Conservation (phyloP, 441 rosid species). For the Populus tomentosa region DNA sequence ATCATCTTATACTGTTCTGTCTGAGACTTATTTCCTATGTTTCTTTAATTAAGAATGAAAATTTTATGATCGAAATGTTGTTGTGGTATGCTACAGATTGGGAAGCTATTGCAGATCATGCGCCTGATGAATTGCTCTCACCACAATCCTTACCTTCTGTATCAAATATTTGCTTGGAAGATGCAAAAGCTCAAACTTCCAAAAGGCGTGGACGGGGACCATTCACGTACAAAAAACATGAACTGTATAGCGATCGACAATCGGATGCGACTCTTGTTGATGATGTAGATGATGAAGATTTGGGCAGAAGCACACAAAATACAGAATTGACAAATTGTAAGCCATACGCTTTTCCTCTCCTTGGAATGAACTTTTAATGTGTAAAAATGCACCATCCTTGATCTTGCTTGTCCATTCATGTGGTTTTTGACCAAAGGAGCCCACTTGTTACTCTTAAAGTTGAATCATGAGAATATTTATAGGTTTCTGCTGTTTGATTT, state of each 20-base stretch:
- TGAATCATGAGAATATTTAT: neutral
- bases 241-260: constrained; percentile 51
- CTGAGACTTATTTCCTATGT: neutral
- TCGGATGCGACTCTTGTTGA: constrained; percentile 24
- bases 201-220: constrained; percentile 91
- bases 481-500: neutral
- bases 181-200: constrained; percentile 41
- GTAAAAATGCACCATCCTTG: neutral
- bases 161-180: constrained; percentile 57
- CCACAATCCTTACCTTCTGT: constrained; percentile 51
- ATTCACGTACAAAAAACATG: constrained; percentile 54
- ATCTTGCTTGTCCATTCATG: neutral
- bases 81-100: constrained; percentile 49
- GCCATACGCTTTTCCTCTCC: constrained; percentile 7
- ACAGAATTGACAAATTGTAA: constrained; percentile 43
- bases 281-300: constrained; percentile 39
- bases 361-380: neutral
- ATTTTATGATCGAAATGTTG: constrained; percentile 3
- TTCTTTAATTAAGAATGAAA: neutral
- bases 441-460: neutral
- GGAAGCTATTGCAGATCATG: constrained; percentile 79
- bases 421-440: neutral
- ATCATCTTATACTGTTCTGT: neutral
- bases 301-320: constrained; percentile 23
- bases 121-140: constrained; percentile 50